Base-by-base conservation (phyloP, 2,329 filamentous ascomycete genomes). In the Curvularia eragrostidis region DNA sequence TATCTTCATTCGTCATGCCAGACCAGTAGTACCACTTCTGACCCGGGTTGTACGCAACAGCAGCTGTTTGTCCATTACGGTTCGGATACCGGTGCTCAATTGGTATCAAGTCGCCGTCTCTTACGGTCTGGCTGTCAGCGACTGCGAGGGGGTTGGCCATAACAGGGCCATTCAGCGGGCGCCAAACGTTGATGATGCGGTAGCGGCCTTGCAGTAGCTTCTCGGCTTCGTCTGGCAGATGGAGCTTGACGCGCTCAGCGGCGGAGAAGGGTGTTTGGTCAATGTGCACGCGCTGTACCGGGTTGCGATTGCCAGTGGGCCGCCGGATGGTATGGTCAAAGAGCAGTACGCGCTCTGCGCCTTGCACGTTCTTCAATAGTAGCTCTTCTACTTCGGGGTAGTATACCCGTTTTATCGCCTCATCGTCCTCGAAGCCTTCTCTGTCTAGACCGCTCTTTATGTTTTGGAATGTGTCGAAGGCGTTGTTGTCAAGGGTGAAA, bases 311-410 rank as follows among this genome's bases (percentile, higher is more conserved):
- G 0, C 89, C 84, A 52, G 80, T 76, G 0, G 87, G 83, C 41
- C 90, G 85, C n/a, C 93, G 89, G 74, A 96, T 86, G 7, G 92
- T 96, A 80, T 97, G 91, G 81, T 96, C 92, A 78, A 96, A 97
- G 72, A 96, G 80, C 65, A 91, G 80, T 28, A 96, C 81, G 4
- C 83, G 82, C 55, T 85, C 82, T 24, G 85, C 83, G 52, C 89
- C 90, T 0, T 89, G 87, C 15, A 96, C 81, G 56, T 86, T 77
- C 13, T 85, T 79, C 2, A 93, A 79, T 0, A 97, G 80, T 24
- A 96, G 79, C 48, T 83, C 75, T 77, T 93, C 89, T 8, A 96
- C 85, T 73, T 97, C 92, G 0, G 91, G 89, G 79, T 97, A 97
- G 82, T 96, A 97, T 52, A 87, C 83, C 1, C 78, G 69, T 69